A percentile compares a stretch with the other conserved stretches of the same genome.
phyloP scores from a whole-genome alignment of 2,329 filamentous ascomycete genomes.

The Phoma sp. region DNA sequence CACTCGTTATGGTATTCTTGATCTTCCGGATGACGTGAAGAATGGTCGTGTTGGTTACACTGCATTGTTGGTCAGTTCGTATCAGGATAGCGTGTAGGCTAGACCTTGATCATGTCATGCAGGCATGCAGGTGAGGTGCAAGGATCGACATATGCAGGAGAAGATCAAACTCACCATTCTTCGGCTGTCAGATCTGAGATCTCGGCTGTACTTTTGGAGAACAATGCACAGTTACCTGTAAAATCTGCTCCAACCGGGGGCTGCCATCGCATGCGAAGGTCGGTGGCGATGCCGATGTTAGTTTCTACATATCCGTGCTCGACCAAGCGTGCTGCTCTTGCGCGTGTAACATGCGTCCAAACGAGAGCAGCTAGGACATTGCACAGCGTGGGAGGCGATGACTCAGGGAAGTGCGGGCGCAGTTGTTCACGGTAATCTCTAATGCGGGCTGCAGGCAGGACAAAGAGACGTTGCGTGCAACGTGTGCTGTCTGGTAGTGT shows the following conservation, averaged over 20 bases:
- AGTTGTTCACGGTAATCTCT: constrained; percentile 36
- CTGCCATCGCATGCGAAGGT: constrained; percentile 36
- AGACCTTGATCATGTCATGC: constrained; percentile 7
- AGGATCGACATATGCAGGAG: constrained; percentile 8
- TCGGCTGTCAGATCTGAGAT: constrained; percentile 35
- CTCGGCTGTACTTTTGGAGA: constrained; percentile 35
- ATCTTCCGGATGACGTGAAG: constrained; percentile 35
- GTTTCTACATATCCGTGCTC: constrained; percentile 29
- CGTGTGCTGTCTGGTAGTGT: constrained; percentile 33
- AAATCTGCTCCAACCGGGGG: constrained; percentile 33
- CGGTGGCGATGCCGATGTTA: constrained; percentile 39
- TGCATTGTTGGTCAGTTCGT: constrained; percentile 24
- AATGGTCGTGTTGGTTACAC: constrained; percentile 42
- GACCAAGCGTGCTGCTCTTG: constrained; percentile 31
- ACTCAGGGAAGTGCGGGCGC: constrained; percentile 23
- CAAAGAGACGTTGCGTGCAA: constrained; percentile 38
- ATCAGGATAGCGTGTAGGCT: constrained; percentile 12
- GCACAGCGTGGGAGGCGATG: constrained; percentile 35
- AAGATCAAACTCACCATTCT: constrained; percentile 35
- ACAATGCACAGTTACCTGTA: constrained; percentile 44
- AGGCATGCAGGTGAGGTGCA: constrained; percentile 17
- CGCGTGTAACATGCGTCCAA: constrained; percentile 46
- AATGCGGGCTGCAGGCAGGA: constrained; percentile 36
- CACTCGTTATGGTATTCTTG: constrained; percentile 34
- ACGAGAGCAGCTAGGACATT: constrained; percentile 43